phyloP scores from a whole-genome alignment of 2,329 filamentous ascomycete species.

The Fusarium agapanthi region DNA sequence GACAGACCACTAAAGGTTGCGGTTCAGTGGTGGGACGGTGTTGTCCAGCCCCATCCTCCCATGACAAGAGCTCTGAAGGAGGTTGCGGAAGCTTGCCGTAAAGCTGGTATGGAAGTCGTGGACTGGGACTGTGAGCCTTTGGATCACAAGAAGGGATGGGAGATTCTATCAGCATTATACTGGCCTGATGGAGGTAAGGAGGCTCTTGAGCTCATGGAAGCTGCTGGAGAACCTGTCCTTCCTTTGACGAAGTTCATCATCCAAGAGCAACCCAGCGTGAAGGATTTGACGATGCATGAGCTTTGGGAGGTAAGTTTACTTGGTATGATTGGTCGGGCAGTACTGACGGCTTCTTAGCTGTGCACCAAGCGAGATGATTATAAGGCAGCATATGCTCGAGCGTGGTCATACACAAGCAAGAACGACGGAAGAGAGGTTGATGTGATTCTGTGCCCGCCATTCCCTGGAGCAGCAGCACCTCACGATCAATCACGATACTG shows the following conservation, averaged over 20 bases:
- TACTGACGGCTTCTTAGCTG: constrained; percentile 32
- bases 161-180: constrained; percentile 58
- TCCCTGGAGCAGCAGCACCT: constrained; percentile 59
- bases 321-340: accelerated
- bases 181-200: constrained; percentile 69
- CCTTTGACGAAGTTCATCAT: constrained; percentile 69
- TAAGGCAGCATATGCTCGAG: constrained; percentile 47
- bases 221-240: constrained; percentile 64
- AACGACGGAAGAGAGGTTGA: constrained; percentile 55
- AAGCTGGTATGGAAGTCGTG: constrained; percentile 62
- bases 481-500: constrained; percentile 60
- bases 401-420: constrained; percentile 50
- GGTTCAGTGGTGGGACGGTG: constrained; percentile 66
- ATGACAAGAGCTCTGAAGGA: constrained; percentile 64
- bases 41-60: constrained; percentile 69
- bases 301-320: constrained; percentile 49
- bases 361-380: constrained; percentile 52
- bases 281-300: constrained; percentile 50
- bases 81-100: constrained; percentile 59
- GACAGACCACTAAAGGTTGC: constrained; percentile 65
- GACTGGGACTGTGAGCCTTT: constrained; percentile 61
- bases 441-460: constrained; percentile 68
- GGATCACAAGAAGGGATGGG: constrained; percentile 60
- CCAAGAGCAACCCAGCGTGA: constrained; percentile 58
- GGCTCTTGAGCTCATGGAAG: constrained; percentile 58